Evolutionary conservation across 129 eudicot genomes (phyloP).

Genomic region (Flaveria robusta): DNA sequence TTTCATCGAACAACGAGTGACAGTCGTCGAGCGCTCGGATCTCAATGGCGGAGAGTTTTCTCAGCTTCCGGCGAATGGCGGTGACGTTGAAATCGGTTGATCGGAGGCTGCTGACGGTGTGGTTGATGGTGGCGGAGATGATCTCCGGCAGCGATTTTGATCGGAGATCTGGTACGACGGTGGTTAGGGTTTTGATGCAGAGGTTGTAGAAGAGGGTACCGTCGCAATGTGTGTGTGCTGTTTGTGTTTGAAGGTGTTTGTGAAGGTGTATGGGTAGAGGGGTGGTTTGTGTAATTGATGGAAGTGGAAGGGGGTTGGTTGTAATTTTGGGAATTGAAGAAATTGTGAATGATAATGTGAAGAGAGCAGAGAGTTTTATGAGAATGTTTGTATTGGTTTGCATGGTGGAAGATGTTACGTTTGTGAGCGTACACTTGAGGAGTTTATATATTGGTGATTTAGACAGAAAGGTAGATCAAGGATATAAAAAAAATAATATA

Average conservation of each 20-base stretch:
- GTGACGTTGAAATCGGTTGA: slow-evolving; percentile 58
- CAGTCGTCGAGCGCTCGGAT: slow-evolving; percentile 77
- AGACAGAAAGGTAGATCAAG: not conserved
- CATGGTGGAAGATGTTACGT: slow-evolving; percentile 25
- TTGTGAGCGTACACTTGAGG: not conserved
- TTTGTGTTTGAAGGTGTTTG: slow-evolving; percentile 53
- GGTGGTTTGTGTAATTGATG: slow-evolving; percentile 26
- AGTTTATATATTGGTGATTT: slow-evolving; percentile 20
- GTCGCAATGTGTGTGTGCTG: slow-evolving; percentile 54
- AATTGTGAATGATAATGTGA: slow-evolving; percentile 40
- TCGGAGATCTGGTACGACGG: slow-evolving; percentile 60
- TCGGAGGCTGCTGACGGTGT: slow-evolving; percentile 50
- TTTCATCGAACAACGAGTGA: slow-evolving; percentile 54
- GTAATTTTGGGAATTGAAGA: slow-evolving; percentile 12
- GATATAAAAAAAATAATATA: not conserved
- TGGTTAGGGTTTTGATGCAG: slow-evolving; percentile 67
- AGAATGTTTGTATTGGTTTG: slow-evolving; percentile 35
- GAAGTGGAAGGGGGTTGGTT: slow-evolving; percentile 31
- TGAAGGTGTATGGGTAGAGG: slow-evolving; percentile 41
- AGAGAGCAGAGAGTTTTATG: slow-evolving; percentile 32
- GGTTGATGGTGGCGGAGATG: slow-evolving; percentile 56
- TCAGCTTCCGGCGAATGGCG: slow-evolving; percentile 48
- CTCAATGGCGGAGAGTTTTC: slow-evolving; percentile 45
- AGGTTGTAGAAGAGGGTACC: slow-evolving; percentile 70
- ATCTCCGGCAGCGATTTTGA: slow-evolving; percentile 63